These are phyloP conservation scores for Cladophialophora immunda DNA, from an alignment of 2,329 filamentous ascomycete species.

Conservation along the genomic window DNA sequence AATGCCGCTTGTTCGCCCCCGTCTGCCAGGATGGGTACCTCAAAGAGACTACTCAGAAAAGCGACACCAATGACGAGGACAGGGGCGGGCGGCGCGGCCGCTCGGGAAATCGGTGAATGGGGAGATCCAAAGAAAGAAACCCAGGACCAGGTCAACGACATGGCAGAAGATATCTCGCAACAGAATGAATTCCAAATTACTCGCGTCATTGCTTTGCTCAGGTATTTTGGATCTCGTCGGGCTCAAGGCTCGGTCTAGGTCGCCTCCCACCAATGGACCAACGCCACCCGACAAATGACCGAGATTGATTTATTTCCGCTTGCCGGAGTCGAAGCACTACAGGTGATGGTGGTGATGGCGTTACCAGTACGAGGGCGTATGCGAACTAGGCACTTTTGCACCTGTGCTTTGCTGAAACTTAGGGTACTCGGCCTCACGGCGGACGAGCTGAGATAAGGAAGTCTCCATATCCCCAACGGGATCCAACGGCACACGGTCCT, in stretches of 20 bases:
- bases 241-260: neutral
- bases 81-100: neutral
- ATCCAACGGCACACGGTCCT: neutral
- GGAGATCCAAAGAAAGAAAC: too few relatives aligned
- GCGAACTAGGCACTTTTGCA: neutral
- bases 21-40: neutral
- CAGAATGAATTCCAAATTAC: neutral
- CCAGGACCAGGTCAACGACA: neutral
- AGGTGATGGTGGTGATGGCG: neutral
- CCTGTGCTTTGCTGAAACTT: neutral
- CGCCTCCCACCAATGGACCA: neutral
- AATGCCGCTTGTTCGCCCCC: neutral
- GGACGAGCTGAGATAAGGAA: neutral
- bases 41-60: neutral
- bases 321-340: neutral
- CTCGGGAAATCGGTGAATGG: neutral
- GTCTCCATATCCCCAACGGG: constrained; percentile 10
- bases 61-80: neutral
- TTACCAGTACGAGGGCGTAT: neutral
- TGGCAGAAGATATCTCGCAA: neutral
- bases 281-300: neutral
- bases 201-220: neutral
- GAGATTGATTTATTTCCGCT: constrained; percentile 1
- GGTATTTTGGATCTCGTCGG: neutral
- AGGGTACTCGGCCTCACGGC: neutral